phyloP scores from a whole-genome alignment of 2,329 filamentous ascomycete species.

The Pseudonectria foliicola region DNA sequence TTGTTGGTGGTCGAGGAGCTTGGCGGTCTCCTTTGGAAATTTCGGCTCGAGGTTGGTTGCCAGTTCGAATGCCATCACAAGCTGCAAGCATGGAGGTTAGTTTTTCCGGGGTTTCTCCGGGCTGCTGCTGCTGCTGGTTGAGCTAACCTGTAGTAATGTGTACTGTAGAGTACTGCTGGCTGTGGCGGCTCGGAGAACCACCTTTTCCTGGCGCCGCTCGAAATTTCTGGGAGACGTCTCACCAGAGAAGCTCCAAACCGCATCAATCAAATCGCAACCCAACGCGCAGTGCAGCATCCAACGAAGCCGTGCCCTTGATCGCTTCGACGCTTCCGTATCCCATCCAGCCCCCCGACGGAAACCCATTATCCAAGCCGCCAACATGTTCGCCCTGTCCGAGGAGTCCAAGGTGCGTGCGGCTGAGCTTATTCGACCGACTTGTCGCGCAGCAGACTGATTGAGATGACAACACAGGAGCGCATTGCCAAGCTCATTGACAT shows the following conservation, averaged over 20 bases:
- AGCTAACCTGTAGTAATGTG: too few species aligned
- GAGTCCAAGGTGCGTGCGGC: constrained; percentile 74
- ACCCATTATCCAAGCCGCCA: constrained; percentile 18
- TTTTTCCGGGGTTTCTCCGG: constrained; percentile 26
- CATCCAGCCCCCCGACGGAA: not conserved
- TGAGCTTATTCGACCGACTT: constrained; percentile 4
- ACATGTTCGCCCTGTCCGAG: constrained; percentile 71
- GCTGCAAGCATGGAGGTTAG: too few species aligned
- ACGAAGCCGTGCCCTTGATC: not conserved
- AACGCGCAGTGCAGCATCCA: constrained; percentile 3
- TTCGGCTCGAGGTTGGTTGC: constrained; percentile 17
- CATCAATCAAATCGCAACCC: constrained; percentile 4
- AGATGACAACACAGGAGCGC: constrained; percentile 64
- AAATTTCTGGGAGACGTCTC: constrained; percentile 19
- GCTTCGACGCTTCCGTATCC: not conserved
- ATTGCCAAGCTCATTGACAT: constrained; percentile 95
- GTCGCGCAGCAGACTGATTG: not conserved
- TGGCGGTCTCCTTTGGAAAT: constrained; percentile 11
- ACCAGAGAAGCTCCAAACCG: constrained; percentile 3
- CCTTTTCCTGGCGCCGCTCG: constrained; percentile 18
- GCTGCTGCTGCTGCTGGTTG: not conserved
- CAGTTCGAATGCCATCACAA: too few species aligned
- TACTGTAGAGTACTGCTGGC: too few species aligned
- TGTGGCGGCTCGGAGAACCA: constrained; percentile 13
- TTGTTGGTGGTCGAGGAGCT: not conserved